Base-by-base conservation (phyloP, 2,329 filamentous ascomycete genomes). In the Tolypocladium capitatum region DNA sequence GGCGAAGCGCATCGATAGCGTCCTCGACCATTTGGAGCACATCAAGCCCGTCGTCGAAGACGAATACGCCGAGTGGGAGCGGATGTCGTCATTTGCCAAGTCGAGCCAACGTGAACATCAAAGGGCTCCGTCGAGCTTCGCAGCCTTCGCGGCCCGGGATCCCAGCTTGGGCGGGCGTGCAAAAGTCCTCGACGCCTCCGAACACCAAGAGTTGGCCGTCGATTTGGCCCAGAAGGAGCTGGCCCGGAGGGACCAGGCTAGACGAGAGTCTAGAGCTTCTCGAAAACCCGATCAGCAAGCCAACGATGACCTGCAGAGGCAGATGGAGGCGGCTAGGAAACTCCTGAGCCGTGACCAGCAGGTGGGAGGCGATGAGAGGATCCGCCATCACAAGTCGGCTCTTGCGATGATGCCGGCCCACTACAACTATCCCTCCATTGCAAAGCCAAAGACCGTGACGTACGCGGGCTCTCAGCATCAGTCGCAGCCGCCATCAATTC, bases 41-140 rank as follows among this genome's bases (percentile, higher is more conserved):
- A 73, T 96, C 48, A 92, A 89, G 58, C 88, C 88, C 1, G 75
- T 82, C 18, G 84, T 98, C 47, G 80, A 84, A 42, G 75, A 74
- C 52, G 76, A 83, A 14, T 81, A 86, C 60, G 73, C 82, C n/a
- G 73, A 76, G 47, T 91, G 86, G 76, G 63, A 73, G 49, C 74
- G 77, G 48, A 68, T 74, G 68, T 67, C 73, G 41, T 66, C 70
- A 2, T 43, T 64, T 66, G 9, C 62, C 55, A 59, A 63, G 53
- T 49, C 42, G 38, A 14, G 51, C 44, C 35, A 58, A 36, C 48
- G 48, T 58, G 3, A 27, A 9, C 41, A 54, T 30, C 51, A 48
- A 46, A 50, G 48, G 7, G 55, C 48, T 13, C 52, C 49, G n/a
- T 58, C 66, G 2, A 57, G 58, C n/a, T 74, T 75, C 49, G 64